Evolutionary conservation across 306 rosid genomes (phyloP).

Genomic region (Ochetophila trinervis): DNA sequence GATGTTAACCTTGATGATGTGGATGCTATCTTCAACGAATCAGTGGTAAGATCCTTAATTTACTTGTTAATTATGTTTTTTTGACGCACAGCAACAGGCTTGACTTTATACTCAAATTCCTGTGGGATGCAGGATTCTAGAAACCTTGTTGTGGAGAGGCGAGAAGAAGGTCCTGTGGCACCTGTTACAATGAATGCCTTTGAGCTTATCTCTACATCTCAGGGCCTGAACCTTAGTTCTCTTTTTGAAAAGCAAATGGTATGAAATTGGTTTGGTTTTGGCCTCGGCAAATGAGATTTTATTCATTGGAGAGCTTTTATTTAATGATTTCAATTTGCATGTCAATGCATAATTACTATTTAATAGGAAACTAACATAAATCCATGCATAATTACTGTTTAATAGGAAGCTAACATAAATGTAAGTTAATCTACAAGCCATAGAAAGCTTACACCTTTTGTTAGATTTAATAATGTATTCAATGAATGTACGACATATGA

Average conservation of each 20-base stretch:
- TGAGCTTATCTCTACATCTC: constrained; percentile 92
- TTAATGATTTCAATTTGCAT: no score
- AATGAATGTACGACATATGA: background rate
- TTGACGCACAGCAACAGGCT: constrained; percentile 21
- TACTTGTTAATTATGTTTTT: constrained; percentile 1
- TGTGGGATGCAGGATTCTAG: constrained; percentile 45
- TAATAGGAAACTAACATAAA: background rate
- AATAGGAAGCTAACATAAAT: background rate
- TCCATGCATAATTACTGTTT: background rate
- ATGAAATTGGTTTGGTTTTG: constrained; percentile 19
- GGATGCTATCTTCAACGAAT: constrained; percentile 61
- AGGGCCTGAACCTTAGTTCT: constrained; percentile 79
- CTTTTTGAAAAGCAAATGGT: constrained; percentile 98
- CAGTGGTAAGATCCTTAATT: constrained; percentile 46
- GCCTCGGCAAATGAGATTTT: background rate
- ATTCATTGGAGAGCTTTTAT: background rate
- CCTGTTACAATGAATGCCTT: constrained; percentile 94
- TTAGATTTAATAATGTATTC: background rate
- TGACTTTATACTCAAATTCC: constrained; percentile 19
- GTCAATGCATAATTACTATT: background rate
- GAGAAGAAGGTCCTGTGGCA: constrained; percentile 48
- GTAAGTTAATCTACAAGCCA: background rate
- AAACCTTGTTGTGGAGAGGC: constrained; percentile 74
- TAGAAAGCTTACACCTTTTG: background rate
- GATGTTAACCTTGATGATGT: constrained; percentile 71